Percentiles rank a stretch among this genome's conserved stretches.
Conservation (phyloP, 306 rosid species). For the Pachyrhizus erosus region DNA sequence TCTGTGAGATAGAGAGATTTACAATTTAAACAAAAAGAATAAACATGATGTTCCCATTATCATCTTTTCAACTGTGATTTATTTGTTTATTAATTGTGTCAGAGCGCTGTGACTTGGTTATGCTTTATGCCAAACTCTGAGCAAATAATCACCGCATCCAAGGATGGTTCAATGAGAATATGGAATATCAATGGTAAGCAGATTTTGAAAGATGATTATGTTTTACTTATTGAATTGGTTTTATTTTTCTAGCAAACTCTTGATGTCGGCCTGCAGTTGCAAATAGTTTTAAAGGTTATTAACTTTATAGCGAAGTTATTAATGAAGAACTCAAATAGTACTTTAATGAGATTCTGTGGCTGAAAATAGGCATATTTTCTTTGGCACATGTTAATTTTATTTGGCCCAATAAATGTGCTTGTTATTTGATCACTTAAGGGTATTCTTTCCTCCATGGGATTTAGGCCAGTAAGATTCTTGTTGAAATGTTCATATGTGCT, state of each 20-base stretch:
- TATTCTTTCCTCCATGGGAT: constrained; percentile 1
- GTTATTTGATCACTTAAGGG: constrained; percentile 23
- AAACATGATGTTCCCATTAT: background rate
- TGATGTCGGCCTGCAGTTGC: background rate
- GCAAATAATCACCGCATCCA: constrained; percentile 92
- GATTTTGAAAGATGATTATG: constrained; percentile 21
- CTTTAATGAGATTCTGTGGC: constrained; percentile 20
- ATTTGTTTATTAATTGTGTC: constrained; percentile 38
- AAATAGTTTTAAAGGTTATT: background rate
- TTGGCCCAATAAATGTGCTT: background rate
- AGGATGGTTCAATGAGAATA: constrained; percentile 89
- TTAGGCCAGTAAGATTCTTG: constrained; percentile 25
- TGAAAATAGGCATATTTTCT: constrained; percentile 7
- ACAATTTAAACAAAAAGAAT: constrained; percentile 13
- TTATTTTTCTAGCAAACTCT: constrained; percentile 15
- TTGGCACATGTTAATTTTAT: constrained; percentile 6
- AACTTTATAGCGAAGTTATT: constrained; percentile 4
- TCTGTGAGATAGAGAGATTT: background rate
- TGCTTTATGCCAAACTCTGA: constrained; percentile 89
- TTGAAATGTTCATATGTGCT: constrained; percentile 1
- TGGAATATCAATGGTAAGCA: constrained; percentile 97
- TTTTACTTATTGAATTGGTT: constrained; percentile 20
- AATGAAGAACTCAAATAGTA: constrained; percentile 3
- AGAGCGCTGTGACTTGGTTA: constrained; percentile 99
- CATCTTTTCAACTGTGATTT: constrained; percentile 5